Conservation (phyloP, 1,284 basidiomycete genomes). For the Boletus mariae region DNA sequence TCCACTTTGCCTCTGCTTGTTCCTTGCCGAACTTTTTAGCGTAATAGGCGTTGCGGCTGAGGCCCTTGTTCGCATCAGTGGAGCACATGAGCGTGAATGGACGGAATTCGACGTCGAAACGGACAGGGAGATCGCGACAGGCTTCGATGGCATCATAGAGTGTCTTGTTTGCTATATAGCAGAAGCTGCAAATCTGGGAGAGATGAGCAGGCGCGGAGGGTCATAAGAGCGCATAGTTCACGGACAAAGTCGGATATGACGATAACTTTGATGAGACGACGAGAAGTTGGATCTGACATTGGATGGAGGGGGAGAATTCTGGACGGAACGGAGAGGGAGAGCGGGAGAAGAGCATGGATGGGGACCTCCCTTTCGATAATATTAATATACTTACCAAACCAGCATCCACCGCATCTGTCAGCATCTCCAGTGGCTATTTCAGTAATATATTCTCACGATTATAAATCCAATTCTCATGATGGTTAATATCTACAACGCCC, state of each 20-base stretch:
- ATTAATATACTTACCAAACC: constrained; percentile 26
- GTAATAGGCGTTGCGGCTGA: constrained; percentile 37
- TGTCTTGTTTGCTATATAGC: constrained; percentile 71
- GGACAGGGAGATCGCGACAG: constrained; percentile 57
- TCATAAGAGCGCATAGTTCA: constrained; percentile 14
- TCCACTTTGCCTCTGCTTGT: constrained; percentile 46
- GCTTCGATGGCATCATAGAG: constrained; percentile 63
- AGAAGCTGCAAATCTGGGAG: constrained; percentile 64
- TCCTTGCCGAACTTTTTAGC: constrained; percentile 57
- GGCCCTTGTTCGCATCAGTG: constrained; percentile 41
- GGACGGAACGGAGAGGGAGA: neutral
- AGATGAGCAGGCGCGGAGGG: constrained; percentile 7
- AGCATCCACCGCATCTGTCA: constrained; percentile 31
- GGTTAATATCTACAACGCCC: constrained; percentile 9
- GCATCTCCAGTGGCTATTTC: constrained; percentile 26
- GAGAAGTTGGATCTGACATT: constrained; percentile 24
- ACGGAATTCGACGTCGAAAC: constrained; percentile 71
- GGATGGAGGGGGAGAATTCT: neutral
- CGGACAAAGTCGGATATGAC: constrained; percentile 71
- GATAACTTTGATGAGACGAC: constrained; percentile 57
- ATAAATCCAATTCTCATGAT: constrained; percentile 23
- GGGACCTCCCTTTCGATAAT: constrained; percentile 24
- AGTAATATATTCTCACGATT: constrained; percentile 25
- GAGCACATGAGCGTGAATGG: constrained; percentile 65
- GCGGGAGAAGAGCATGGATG: constrained; percentile 22